Percentiles rank a stretch among this genome's conserved stretches.
Conservation (phyloP, 2,329 filamentous ascomycete genomes). For the Colletotrichum liriopes region DNA sequence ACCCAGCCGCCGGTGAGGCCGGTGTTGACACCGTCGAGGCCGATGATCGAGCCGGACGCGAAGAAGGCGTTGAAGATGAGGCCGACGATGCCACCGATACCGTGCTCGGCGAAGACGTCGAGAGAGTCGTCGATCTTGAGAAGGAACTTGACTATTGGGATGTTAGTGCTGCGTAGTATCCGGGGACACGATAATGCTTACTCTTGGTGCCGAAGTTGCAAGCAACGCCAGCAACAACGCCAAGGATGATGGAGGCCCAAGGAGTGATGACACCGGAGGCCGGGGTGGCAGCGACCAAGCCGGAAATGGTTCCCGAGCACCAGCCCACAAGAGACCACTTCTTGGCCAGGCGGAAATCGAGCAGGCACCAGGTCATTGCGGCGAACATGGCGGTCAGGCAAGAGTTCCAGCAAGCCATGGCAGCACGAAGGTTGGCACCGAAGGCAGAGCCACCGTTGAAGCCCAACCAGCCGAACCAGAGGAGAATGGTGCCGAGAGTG, state of each 20-base stretch:
- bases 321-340: conserved; percentile 91
- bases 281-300: conserved; percentile 79
- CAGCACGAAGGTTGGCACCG: conserved; percentile 92
- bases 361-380: conserved; percentile 92
- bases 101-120: conserved; percentile 82
- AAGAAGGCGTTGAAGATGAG: conserved; percentile 83
- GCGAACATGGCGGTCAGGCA: conserved; percentile 94
- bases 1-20: conserved; percentile 79
- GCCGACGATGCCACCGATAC: conserved; percentile 77
- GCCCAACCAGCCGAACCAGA: conserved; percentile 99
- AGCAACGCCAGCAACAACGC: conserved; percentile 75
- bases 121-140: conserved; percentile 79
- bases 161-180: neutral
- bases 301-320: conserved; percentile 81
- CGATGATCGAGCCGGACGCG: conserved; percentile 78
- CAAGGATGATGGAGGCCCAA: conserved; percentile 78
- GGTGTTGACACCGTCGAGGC: conserved; percentile 83
- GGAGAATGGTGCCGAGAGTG: conserved; percentile 92
- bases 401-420: conserved; percentile 98
- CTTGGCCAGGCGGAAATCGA: conserved; percentile 93
- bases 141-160: conserved; percentile 68
- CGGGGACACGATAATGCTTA: conserved; percentile 45
- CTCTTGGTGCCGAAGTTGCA: conserved; percentile 79
- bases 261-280: conserved; percentile 79
- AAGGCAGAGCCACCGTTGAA: conserved; percentile 98